Conservation (phyloP, 164 flowering plant genomes). For the Magnolia changhungtana region DNA sequence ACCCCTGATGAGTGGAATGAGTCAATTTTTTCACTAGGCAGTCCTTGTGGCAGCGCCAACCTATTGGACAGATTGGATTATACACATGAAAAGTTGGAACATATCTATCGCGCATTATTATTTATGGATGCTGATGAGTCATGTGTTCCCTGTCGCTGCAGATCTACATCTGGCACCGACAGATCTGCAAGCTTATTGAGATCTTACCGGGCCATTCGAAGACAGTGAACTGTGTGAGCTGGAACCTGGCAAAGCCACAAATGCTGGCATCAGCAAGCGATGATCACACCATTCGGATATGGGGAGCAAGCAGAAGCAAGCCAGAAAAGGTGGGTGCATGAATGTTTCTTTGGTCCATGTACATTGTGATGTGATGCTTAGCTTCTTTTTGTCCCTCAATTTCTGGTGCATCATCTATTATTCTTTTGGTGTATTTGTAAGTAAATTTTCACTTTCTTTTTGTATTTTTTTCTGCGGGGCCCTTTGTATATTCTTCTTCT, state of each 20-base stretch:
- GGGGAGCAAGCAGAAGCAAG: constrained; percentile 49
- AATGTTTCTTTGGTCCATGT: not conserved
- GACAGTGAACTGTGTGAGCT: constrained; percentile 92
- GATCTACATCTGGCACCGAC: constrained; percentile 89
- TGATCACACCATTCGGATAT: constrained; percentile 83
- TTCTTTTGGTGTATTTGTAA: constrained; percentile 8
- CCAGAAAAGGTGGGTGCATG: not conserved
- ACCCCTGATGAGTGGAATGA: too few relatives aligned
- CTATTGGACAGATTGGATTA: not conserved
- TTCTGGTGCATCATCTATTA: constrained; percentile 1
- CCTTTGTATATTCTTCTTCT: not conserved
- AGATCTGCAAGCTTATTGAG: constrained; percentile 51
- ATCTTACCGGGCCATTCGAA: constrained; percentile 62
- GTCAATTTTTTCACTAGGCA: not conserved
- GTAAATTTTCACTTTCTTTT: not conserved
- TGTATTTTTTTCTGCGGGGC: not conserved
- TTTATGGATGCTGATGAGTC: not conserved
- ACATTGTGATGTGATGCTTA: not conserved
- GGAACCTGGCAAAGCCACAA: constrained; percentile 68
- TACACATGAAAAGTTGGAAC: not conserved
- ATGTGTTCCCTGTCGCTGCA: constrained; percentile 16
- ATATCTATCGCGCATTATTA: not conserved
- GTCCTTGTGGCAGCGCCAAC: not conserved
- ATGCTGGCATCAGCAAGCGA: constrained; percentile 96
- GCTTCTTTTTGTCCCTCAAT: too few relatives aligned